phyloP scores from a whole-genome alignment of 2,329 filamentous ascomycete genomes.

The Cladosporium sp. region DNA sequence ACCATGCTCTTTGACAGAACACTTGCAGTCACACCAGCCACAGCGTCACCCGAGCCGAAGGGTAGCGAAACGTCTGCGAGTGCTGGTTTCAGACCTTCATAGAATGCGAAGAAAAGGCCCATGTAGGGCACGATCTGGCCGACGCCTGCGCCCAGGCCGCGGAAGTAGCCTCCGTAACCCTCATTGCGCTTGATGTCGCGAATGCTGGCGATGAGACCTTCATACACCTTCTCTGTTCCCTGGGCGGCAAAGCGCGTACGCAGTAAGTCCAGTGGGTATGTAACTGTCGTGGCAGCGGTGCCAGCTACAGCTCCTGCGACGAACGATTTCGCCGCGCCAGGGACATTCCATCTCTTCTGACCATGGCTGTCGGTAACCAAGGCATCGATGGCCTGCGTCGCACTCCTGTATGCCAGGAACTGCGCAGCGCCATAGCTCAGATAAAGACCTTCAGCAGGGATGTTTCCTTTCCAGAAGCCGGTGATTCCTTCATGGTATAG shows the following conservation, averaged over 20 bases:
- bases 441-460: conserved; percentile 92
- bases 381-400: conserved; percentile 58
- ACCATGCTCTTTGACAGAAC: conserved; percentile 81
- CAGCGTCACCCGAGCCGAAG: conserved; percentile 73
- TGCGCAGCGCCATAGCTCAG: conserved; percentile 84
- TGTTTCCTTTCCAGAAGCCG: conserved; percentile 93
- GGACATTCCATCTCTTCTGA: conserved; percentile 40
- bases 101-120: conserved; percentile 90
- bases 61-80: conserved; percentile 49
- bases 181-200: conserved; percentile 70
- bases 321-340: conserved; percentile 71
- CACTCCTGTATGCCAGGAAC: conserved; percentile 80
- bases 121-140: conserved; percentile 92
- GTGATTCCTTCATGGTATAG: conserved; percentile 75
- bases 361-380: neutral
- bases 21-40: conserved; percentile 75
- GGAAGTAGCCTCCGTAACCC: conserved; percentile 77
- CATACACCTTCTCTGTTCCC: conserved; percentile 74
- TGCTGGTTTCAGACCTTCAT: conserved; percentile 64
- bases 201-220: conserved; percentile 64
- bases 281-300: conserved; percentile 72
- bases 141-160: conserved; percentile 75
- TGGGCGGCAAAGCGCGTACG: conserved; percentile 96
- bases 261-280: conserved; percentile 90
- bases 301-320: conserved; percentile 78